Evolutionary conservation across 1,284 basidiomycete genomes (phyloP).

Genomic region (Pseudozyma pruni): DNA sequence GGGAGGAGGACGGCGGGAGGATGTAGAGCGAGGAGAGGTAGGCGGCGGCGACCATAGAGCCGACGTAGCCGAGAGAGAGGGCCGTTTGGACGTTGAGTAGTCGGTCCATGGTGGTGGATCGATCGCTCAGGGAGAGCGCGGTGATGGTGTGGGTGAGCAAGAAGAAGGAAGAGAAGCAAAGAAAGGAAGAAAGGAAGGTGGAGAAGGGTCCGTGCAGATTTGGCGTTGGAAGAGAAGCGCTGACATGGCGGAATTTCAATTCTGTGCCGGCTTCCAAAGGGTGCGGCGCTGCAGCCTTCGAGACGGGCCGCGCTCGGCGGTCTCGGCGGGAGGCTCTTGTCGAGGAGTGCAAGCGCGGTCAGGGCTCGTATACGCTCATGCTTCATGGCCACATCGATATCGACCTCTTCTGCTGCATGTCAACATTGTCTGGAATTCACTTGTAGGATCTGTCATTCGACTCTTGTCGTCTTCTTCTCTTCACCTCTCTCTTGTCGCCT

Average conservation of each 20-base stretch:
- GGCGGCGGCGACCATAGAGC: slow-evolving; percentile 28
- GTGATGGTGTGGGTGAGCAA: slow-evolving; percentile 3
- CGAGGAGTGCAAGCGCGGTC: no score
- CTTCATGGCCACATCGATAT: no score
- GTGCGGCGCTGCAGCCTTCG: no score
- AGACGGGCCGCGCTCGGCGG: no score
- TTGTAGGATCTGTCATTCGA: no score
- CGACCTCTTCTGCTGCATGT: no score
- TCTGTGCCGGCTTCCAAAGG: no score
- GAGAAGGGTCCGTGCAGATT: slow-evolving; percentile 15
- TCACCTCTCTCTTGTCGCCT: no score
- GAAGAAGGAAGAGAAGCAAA: neutral
- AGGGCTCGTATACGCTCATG: no score
- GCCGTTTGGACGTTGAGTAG: slow-evolving; percentile 45
- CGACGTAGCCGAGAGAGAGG: slow-evolving; percentile 49
- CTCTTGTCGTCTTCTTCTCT: no score
- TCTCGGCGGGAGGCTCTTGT: no score
- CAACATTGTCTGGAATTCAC: no score
- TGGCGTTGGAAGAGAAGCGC: neutral
- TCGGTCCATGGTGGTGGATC: slow-evolving; percentile 27
- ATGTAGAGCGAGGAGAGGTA: slow-evolving; percentile 20
- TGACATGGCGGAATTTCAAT: neutral
- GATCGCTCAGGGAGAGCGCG: neutral
- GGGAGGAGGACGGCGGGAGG: slow-evolving; percentile 5
- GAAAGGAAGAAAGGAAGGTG: neutral